A percentile compares a stretch with the other conserved stretches of the same genome.
These are phyloP conservation scores for Piper longum DNA, from an alignment of 164 flowering plant genomes.

Conservation along the genomic window DNA sequence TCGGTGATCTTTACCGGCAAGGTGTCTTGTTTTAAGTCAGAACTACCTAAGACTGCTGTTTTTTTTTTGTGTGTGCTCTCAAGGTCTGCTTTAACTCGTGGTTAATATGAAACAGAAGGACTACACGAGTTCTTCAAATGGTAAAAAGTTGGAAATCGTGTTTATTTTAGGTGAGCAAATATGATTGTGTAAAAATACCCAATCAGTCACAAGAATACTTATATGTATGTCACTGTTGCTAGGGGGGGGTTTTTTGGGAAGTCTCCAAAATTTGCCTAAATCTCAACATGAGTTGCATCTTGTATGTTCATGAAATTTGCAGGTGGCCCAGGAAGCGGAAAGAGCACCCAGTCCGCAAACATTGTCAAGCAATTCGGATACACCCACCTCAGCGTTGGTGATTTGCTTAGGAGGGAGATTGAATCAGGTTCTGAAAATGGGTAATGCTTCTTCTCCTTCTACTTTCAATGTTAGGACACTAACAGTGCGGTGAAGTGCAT, in stretches of 20 bases:
- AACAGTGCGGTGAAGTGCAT: too few species aligned
- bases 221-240: neutral
- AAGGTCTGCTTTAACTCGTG: too few species aligned
- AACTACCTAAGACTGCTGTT: too few species aligned
- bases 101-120: neutral
- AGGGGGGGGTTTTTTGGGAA: too few species aligned
- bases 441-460: conserved; percentile 18
- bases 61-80: too few species aligned
- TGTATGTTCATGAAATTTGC: conserved; percentile 2
- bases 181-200: neutral
- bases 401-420: conserved; percentile 89
- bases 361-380: conserved; percentile 78
- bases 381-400: conserved; percentile 97
- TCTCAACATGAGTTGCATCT: too few species aligned
- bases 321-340: conserved; percentile 99
- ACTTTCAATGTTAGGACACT: neutral
- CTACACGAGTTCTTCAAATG: neutral
- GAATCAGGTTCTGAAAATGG: conserved; percentile 95
- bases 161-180: neutral
- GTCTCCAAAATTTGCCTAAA: too few species aligned
- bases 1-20: neutral
- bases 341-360: conserved; percentile 86
- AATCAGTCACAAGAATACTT: neutral
- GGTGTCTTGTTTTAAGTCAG: neutral
- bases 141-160: neutral